Base-by-base conservation (phyloP, 2,329 filamentous ascomycete genomes). In the Xylariales sp. region DNA sequence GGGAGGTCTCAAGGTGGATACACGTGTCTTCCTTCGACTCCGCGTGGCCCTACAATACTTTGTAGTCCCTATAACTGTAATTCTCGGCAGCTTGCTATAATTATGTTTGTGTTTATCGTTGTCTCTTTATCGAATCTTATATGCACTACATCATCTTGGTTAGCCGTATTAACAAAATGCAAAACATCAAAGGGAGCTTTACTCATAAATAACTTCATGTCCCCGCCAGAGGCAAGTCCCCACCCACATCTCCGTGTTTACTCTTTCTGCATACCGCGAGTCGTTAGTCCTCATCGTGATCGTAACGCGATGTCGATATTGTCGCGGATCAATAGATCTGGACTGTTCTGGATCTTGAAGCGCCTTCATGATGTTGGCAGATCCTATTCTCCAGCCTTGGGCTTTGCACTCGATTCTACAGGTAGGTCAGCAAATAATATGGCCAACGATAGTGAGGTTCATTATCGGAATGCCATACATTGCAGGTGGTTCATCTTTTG, bases 261-360 rank as follows among this genome's bases (percentile, higher is more conserved):
- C 41, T 16, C 49, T 51, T 19, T 46, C 47, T 5, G 48, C 51
- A 36, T 58, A 58, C 30, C 55, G 49, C 35, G 52, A 46, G 27
- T 58, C 55, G 14, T 47, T 39, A 2, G 54, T 57, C 32, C 50
- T 50, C 54, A 58, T 55, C 4, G 52, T 49, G 19, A 58, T 42
- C n/a, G 52, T 42, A 5, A 55, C 43, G n/a, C 51, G 47, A 27
- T 52, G 51, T 20, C 49, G 44, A 23, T 51, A 54, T 21, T 40
- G 50, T 33, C 51, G 45, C 8, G 48, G 49, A 29, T 55, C 47
- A 1, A 50, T 43, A 4, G 45, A 16, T 15, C 28, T 31, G 5
- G 45, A 27, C 10, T 41, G 40, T 17, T 44, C 43, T 4, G 45
- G 38, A 17, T 54, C 45, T 32, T 47, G 45, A 5, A 56, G 43